Percentiles rank a stretch among this genome's conserved stretches.
Evolutionary conservation across 1,284 basidiomycete species (phyloP).

Genomic region (Rhodotorula sp.): DNA sequence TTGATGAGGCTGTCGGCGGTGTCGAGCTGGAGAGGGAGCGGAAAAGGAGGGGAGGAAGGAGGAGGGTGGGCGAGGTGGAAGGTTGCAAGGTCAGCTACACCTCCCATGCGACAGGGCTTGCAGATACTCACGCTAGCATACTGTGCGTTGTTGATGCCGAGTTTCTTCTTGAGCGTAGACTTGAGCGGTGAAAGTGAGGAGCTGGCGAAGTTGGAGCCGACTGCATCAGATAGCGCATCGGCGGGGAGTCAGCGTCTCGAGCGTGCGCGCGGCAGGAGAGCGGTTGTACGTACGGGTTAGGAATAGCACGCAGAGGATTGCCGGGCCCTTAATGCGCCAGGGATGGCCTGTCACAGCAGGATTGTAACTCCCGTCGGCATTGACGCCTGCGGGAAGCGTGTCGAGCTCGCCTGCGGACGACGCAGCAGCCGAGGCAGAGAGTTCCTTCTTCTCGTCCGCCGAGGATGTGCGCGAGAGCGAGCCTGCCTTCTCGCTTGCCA

Average conservation of each 20-base stretch:
- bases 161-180: conserved; percentile 30
- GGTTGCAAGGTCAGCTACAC: not conserved
- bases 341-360: conserved; percentile 2
- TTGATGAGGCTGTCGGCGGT: conserved; percentile 42
- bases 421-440: not conserved
- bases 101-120: no score
- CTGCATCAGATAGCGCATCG: not conserved
- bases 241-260: not conserved
- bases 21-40: conserved; percentile 18
- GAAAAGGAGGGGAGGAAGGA: not conserved
- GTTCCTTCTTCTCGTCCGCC: not conserved
- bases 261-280: not conserved
- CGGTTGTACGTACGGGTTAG: conserved; percentile 10
- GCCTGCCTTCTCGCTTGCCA: no score
- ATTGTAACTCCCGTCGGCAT: not conserved
- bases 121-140: conserved; percentile 13
- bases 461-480: not conserved
- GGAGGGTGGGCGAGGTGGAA: not conserved
- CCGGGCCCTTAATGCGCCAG: conserved; percentile 20
- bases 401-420: not conserved
- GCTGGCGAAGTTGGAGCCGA: conserved; percentile 21
- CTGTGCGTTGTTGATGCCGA: conserved; percentile 36
- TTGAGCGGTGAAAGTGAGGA: conserved; percentile 30
- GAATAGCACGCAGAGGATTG: conserved; percentile 22
- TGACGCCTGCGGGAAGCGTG: not conserved